Evolutionary conservation across 1,139 yeast genomes (phyloP).

Genomic region (Chernovozyma sophiae-reginae): DNA sequence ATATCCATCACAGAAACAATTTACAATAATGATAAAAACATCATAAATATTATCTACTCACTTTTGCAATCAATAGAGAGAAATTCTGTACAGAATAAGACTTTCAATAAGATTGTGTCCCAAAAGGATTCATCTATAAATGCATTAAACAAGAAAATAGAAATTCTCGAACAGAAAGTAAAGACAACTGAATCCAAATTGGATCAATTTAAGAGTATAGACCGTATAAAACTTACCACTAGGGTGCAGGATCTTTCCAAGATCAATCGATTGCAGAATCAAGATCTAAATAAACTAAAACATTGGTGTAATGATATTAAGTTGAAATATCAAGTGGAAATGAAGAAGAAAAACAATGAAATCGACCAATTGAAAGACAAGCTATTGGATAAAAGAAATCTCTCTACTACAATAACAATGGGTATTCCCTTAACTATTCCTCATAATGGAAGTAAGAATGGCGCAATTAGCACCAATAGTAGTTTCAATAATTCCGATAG

Average conservation of each 20-base stretch:
- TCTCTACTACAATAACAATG: slow-evolving; percentile 25
- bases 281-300: slow-evolving; percentile 28
- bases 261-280: slow-evolving; percentile 25
- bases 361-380: slow-evolving; percentile 38
- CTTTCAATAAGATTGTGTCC: slow-evolving; percentile 26
- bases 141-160: slow-evolving; percentile 21
- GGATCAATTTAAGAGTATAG: slow-evolving; percentile 14
- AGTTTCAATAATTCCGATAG: background rate
- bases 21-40: slow-evolving; percentile 40
- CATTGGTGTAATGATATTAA: slow-evolving; percentile 29
- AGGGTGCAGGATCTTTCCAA: slow-evolving; percentile 18
- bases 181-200: slow-evolving; percentile 16
- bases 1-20: slow-evolving; percentile 25
- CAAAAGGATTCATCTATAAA: slow-evolving; percentile 30
- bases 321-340: slow-evolving; percentile 37
- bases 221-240: slow-evolving; percentile 17
- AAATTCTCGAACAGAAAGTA: slow-evolving; percentile 18
- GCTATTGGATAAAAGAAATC: slow-evolving; percentile 31
- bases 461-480: background rate
- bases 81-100: slow-evolving; percentile 30
- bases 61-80: slow-evolving; percentile 38
- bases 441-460: background rate
- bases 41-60: slow-evolving; percentile 40
- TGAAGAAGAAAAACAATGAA: slow-evolving; percentile 33
- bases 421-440: slow-evolving; percentile 1